phyloP scores from a whole-genome alignment of 306 rosid species.

The Nissolia schottii region DNA sequence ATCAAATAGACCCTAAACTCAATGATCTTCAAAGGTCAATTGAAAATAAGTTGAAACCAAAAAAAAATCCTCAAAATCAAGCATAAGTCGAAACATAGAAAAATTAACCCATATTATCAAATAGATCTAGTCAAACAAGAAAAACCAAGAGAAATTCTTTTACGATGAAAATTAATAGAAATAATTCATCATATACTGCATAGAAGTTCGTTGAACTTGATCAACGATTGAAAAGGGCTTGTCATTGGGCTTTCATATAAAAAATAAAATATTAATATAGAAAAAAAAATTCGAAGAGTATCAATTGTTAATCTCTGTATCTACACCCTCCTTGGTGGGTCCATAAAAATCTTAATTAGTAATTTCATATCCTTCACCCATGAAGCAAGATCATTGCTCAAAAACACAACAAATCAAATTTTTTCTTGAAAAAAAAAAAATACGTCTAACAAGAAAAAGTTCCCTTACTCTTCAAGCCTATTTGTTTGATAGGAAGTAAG shows the following conservation, averaged over 20 bases:
- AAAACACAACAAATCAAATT: neutral
- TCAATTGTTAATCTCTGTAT: neutral
- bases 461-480: constrained; percentile 61
- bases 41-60: neutral
- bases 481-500: constrained; percentile 41
- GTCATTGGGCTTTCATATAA: neutral
- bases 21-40: neutral
- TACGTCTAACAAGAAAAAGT: neutral
- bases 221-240: neutral
- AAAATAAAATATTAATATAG: neutral
- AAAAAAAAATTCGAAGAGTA: too few species aligned
- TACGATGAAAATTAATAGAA: neutral
- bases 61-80: neutral
- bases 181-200: neutral
- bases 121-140: neutral
- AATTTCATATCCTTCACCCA: neutral
- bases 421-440: neutral
- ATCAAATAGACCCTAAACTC: too few species aligned
- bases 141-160: neutral
- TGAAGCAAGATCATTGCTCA: neutral
- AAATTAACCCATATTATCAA: neutral
- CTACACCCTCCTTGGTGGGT: neutral
- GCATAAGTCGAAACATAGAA: neutral
- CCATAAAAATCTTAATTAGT: neutral
- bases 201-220: neutral